Evolutionary conservation across 2,329 filamentous ascomycete species (phyloP).

Genomic region (Claviceps fusiformis): DNA sequence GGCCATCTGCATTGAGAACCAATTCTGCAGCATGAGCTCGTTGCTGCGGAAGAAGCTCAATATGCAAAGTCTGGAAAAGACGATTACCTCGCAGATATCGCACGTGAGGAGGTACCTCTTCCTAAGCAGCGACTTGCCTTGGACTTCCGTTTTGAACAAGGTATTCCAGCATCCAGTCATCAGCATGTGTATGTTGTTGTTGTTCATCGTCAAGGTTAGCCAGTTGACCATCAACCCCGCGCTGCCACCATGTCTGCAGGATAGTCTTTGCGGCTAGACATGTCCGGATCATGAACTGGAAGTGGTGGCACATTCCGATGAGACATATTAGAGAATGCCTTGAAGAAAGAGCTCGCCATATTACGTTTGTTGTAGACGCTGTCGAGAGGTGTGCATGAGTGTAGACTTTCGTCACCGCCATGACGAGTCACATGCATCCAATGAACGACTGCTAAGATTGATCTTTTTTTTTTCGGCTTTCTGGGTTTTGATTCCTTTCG

Average conservation of each 20-base stretch:
- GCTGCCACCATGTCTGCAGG: slow-evolving; percentile 36
- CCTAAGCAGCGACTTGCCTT: no score
- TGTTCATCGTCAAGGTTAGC: no score
- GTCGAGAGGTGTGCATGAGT: slow-evolving; percentile 22
- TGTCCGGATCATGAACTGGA: slow-evolving; percentile 26
- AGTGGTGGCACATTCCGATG: slow-evolving; percentile 26
- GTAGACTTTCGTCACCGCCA: background rate
- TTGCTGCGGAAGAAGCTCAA: no score
- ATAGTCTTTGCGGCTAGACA: slow-evolving; percentile 36
- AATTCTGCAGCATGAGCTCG: no score
- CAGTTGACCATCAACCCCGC: slow-evolving; percentile 13
- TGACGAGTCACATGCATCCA: background rate
- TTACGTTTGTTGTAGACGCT: no score
- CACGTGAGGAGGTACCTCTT: no score
- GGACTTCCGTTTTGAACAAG: no score
- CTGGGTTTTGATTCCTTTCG: slow-evolving; percentile 30
- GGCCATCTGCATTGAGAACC: no score
- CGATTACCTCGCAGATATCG: no score
- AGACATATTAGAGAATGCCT: slow-evolving; percentile 11
- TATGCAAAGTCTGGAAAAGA: no score
- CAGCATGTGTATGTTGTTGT: no score
- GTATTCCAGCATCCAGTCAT: no score
- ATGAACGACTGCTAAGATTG: background rate
- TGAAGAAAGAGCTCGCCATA: slow-evolving; percentile 39
- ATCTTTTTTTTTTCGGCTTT: slow-evolving; percentile 17